Evolutionary conservation across 352 stramenopile species (phyloP), one percentile per base, ranked within the genome.

Genomic region (Globisporangium spiculum): DNA sequence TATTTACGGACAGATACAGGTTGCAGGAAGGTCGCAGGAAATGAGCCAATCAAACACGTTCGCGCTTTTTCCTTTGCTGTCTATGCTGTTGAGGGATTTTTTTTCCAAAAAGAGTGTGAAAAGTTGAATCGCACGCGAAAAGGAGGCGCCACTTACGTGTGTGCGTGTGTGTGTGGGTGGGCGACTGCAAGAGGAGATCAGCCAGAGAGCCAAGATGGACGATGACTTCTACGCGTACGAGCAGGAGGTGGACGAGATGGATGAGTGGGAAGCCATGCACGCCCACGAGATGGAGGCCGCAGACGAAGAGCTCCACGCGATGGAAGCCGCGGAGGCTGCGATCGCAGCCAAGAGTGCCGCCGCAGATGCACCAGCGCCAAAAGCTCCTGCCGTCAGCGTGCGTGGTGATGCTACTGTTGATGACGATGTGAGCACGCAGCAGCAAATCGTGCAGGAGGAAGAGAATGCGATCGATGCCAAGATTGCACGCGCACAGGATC

Each of bases 201-300:
- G 6, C 32, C 54, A 60, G 27, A 41, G 54, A 60, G 64, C 41
- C 56, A 91, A 88, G 74, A 78, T 77, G 68, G 86, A 92, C 75
- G 81, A 86, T 12, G 83, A 92, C 52, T 77, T 91, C 63, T 89
- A 87, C 55, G 83, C 86, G 73, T 91, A 84, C 70, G 84, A 96
- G 75, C 77, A 91, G 69, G 86, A 95, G 75, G 69, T 93, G 48
- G 63, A 86, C 32, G 83, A 88, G 68, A 73, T 80, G 67, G 86
- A 95, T 56, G 88, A 97, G 71, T 96, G 88, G 88, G 88, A 96
- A 60, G 67, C 72, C n/a, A 91, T 92, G 78, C 84, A 94, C 48
- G 80, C 75, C 22, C 77, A 91, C 59, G 87, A 92, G 68, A 89
- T 96, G 75, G 89, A 96, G 71, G 85, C 84, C 7, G 80, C 75